These are phyloP conservation scores for Citrus glauca DNA, from an alignment of 345 rosid species.

Conservation along the genomic window DNA sequence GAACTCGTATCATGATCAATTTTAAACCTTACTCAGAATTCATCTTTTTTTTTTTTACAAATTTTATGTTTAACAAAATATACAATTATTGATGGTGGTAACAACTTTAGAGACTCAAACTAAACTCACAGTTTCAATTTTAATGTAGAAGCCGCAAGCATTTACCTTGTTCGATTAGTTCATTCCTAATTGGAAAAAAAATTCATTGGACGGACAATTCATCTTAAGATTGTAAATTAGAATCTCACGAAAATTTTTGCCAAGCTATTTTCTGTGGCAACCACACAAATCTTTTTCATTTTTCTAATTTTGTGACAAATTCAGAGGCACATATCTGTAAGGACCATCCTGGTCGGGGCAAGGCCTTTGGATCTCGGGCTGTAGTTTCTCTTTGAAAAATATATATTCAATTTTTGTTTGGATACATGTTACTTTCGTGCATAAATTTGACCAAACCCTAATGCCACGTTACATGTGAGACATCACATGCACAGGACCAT, in stretches of 20 bases:
- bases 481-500: background rate
- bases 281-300: background rate
- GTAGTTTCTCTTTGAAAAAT: too few species aligned
- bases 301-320: background rate
- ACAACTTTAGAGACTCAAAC: too few species aligned
- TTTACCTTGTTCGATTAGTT: too few species aligned
- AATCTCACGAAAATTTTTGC: background rate
- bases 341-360: background rate
- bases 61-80: too few species aligned
- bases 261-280: background rate
- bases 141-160: too few species aligned
- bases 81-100: too few species aligned
- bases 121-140: too few species aligned
- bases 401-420: background rate
- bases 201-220: background rate
- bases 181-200: too few species aligned
- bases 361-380: background rate
- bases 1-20: too few species aligned
- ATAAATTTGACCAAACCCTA: background rate
- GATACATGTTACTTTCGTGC: slow-evolving; percentile 10
- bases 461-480: background rate
- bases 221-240: background rate
- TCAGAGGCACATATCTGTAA: background rate
- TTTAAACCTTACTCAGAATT: too few species aligned
- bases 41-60: too few species aligned